Evolutionary conservation across 2,329 filamentous ascomycete species (phyloP).

Genomic region (Trichophyton simii): DNA sequence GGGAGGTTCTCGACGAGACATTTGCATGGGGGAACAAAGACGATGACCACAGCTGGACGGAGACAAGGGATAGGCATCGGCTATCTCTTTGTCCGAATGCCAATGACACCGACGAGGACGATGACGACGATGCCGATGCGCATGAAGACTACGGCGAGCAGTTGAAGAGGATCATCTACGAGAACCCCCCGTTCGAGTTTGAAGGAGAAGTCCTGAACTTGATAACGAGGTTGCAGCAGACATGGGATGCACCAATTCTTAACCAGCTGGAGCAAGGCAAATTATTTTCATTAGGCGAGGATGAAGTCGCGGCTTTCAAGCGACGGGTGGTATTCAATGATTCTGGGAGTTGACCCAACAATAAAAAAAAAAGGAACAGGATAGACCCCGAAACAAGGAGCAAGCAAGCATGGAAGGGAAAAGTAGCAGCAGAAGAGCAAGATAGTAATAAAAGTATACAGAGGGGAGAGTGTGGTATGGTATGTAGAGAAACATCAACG

Average conservation of each 20-base stretch:
- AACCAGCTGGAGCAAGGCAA: conserved; percentile 40
- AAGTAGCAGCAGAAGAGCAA: no score
- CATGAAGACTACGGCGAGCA: conserved; percentile 14
- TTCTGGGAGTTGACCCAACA: background rate
- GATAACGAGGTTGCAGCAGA: conserved; percentile 32
- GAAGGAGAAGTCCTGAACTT: conserved; percentile 31
- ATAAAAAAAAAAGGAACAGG: background rate
- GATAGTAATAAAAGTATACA: background rate
- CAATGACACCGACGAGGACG: conserved; percentile 4
- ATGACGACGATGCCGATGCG: conserved; percentile 8
- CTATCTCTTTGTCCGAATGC: conserved; percentile 9
- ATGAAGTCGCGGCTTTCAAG: background rate
- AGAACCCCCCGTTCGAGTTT: conserved; percentile 26
- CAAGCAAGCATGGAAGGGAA: background rate
- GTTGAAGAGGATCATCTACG: conserved; percentile 18
- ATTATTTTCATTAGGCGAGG: conserved; percentile 15
- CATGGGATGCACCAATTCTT: conserved; percentile 37
- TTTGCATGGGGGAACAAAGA: conserved; percentile 35
- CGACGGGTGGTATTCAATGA: background rate
- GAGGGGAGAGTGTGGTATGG: background rate
- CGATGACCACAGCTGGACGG: conserved; percentile 2
- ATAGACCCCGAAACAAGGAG: background rate
- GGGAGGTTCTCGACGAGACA: conserved; percentile 30
- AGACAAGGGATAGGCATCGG: conserved; percentile 8
- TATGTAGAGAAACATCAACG: background rate